Percentiles rank a stretch among this genome's conserved stretches.
phyloP scores from a whole-genome alignment of 2,329 filamentous ascomycete genomes.

The Paecilomyces variotii region DNA sequence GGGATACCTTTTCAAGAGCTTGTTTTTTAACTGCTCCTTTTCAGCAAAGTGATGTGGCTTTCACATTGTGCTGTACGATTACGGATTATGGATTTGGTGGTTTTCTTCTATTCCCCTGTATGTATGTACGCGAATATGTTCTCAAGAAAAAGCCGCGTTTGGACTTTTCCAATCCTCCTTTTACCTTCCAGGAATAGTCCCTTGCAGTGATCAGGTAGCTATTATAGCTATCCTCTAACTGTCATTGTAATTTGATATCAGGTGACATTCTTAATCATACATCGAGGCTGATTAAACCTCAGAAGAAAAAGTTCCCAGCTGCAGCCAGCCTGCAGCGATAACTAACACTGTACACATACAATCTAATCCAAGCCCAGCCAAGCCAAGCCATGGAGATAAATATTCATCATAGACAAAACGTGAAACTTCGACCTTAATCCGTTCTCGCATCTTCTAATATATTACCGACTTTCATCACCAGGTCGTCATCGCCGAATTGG shows the following conservation, averaged over 20 bases:
- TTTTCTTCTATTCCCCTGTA: background rate
- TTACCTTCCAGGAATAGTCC: background rate
- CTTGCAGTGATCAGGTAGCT: background rate
- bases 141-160: background rate
- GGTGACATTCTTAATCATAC: background rate
- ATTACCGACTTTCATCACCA: slow-evolving; percentile 32
- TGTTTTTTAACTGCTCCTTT: background rate
- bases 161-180: background rate
- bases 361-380: too few species aligned
- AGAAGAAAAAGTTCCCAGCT: too few species aligned
- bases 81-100: background rate
- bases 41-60: background rate
- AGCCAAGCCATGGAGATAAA: too few species aligned
- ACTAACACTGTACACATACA: background rate
- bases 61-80: background rate
- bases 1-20: background rate
- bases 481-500: slow-evolving; percentile 40
- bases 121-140: background rate
- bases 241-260: background rate
- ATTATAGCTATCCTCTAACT: background rate
- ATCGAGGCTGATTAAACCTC: background rate
- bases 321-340: background rate
- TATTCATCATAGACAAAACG: background rate
- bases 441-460: slow-evolving; percentile 18
- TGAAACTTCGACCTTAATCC: background rate